A percentile compares a stretch with the other conserved stretches of the same genome.
These are phyloP conservation scores for Xerocomus spinulosus DNA, from an alignment of 768 basidiomycete genomes.

Conservation along the genomic window DNA sequence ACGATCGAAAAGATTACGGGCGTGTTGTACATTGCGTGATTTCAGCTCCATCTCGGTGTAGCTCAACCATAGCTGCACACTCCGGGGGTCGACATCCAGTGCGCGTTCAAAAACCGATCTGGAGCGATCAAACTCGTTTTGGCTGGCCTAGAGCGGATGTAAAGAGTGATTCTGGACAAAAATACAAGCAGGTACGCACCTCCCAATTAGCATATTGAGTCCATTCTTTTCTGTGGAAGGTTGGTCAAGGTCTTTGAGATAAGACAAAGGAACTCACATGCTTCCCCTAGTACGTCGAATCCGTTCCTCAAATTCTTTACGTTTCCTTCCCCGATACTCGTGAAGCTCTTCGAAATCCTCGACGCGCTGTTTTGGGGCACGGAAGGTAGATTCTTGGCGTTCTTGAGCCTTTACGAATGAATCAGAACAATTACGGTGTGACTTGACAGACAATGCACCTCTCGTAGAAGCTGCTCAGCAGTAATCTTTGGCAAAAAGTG, in stretches of 20 bases:
- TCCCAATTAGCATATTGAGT: slow-evolving; percentile 85
- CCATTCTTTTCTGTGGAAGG: slow-evolving; percentile 69
- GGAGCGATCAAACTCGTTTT: slow-evolving; percentile 93
- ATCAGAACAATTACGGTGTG: slow-evolving; percentile 1
- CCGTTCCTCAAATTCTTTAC: slow-evolving; percentile 92
- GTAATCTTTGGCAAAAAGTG: slow-evolving; percentile 65
- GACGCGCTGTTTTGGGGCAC: slow-evolving; percentile 90
- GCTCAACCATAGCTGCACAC: slow-evolving; percentile 87
- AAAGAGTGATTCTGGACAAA: not conserved
- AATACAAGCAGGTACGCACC: slow-evolving; percentile 35
- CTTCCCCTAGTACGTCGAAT: slow-evolving; percentile 74
- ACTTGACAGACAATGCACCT: slow-evolving; percentile 44
- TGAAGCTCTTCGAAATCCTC: slow-evolving; percentile 91
- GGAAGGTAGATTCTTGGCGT: slow-evolving; percentile 86
- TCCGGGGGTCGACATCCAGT: slow-evolving; percentile 89
- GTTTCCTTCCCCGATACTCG: slow-evolving; percentile 88
- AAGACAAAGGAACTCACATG: slow-evolving; percentile 48
- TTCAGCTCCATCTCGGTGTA: slow-evolving; percentile 99
- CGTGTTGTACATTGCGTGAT: slow-evolving; percentile 94
- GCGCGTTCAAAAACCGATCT: slow-evolving; percentile 96
- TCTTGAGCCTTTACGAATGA: slow-evolving; percentile 75
- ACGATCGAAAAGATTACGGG: slow-evolving; percentile 94
- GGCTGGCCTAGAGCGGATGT: slow-evolving; percentile 60
- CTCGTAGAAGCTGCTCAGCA: slow-evolving; percentile 94
- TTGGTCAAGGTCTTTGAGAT: not conserved